Evolutionary conservation across 148 eudicot genomes (phyloP).

Genomic region (Pouteria glomerata): DNA sequence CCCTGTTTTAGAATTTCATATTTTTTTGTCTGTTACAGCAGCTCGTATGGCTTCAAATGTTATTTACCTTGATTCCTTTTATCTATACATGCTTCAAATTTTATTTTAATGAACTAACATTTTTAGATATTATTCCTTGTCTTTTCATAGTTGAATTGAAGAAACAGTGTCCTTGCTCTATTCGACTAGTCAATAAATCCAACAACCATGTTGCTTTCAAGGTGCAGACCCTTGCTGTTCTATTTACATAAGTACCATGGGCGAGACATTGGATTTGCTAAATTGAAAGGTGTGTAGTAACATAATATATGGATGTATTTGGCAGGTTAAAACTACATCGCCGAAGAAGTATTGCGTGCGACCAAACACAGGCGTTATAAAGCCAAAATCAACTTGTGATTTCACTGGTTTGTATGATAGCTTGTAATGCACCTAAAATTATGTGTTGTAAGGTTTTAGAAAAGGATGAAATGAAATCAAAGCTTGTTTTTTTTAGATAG

Average conservation of each 20-base stretch:
- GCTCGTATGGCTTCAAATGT: neutral
- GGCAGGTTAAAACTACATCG: slow-evolving; percentile 90
- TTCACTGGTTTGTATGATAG: slow-evolving; percentile 52
- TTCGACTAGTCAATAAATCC: slow-evolving; percentile 57
- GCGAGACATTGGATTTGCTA: neutral
- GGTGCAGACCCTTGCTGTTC: slow-evolving; percentile 33
- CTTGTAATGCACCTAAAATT: neutral
- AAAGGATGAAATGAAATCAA: neutral
- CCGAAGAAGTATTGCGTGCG: slow-evolving; percentile 90
- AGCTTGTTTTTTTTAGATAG: neutral
- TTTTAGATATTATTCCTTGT: neutral
- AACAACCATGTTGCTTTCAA: slow-evolving; percentile 79
- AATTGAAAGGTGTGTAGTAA: neutral
- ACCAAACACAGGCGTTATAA: slow-evolving; percentile 70
- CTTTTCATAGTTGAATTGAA: slow-evolving; percentile 56
- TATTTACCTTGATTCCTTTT: neutral
- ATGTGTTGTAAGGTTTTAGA: neutral
- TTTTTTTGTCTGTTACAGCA: neutral
- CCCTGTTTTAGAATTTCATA: neutral
- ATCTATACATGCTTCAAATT: neutral
- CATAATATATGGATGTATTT: neutral
- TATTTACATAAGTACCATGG: slow-evolving; percentile 1
- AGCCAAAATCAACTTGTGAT: slow-evolving; percentile 61
- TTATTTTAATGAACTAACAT: slow-evolving; percentile 2
- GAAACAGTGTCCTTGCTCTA: slow-evolving; percentile 66